Conservation (phyloP, 2,329 filamentous ascomycete species). For the Xylariales sp. region DNA sequence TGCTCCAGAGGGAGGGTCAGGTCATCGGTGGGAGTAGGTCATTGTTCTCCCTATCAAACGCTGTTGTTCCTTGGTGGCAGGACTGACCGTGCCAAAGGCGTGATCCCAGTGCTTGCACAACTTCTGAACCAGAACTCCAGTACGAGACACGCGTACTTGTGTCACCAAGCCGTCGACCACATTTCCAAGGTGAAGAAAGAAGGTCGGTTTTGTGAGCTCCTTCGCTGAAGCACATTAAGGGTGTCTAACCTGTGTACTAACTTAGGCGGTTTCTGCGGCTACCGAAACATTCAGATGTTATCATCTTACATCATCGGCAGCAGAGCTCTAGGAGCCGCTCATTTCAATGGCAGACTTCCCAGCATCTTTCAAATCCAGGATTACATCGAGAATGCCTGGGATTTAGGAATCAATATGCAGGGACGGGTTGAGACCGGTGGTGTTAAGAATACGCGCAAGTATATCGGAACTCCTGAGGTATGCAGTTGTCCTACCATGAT, state of each 20-base stretch:
- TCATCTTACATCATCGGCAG: slow-evolving; percentile 69
- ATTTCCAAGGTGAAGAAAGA: slow-evolving; percentile 78
- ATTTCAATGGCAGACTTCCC: slow-evolving; percentile 60
- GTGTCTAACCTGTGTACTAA: not conserved
- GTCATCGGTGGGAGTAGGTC: slow-evolving; percentile 43
- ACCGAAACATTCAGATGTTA: slow-evolving; percentile 92
- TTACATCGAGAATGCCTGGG: slow-evolving; percentile 83
- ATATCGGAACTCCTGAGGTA: slow-evolving; percentile 90
- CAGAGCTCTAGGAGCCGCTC: slow-evolving; percentile 49
- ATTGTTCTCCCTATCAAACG: not conserved
- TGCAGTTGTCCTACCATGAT: slow-evolving; percentile 9
- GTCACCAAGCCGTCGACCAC: slow-evolving; percentile 69
- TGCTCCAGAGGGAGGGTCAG: slow-evolving; percentile 57
- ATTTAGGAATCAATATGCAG: slow-evolving; percentile 70
- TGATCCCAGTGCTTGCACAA: slow-evolving; percentile 58
- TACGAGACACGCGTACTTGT: slow-evolving; percentile 72
- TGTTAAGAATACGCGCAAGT: slow-evolving; percentile 84
- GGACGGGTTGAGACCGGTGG: slow-evolving; percentile 81
- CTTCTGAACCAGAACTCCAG: slow-evolving; percentile 60
- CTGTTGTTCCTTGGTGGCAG: not conserved
- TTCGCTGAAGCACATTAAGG: not conserved
- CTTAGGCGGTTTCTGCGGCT: slow-evolving; percentile 86
- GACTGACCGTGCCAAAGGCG: slow-evolving; percentile 29
- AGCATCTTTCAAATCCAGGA: slow-evolving; percentile 81
- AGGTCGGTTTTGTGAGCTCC: slow-evolving; percentile 34